phyloP scores from a whole-genome alignment of 176 grass and related monocot species.

The Hordeum marinum region DNA sequence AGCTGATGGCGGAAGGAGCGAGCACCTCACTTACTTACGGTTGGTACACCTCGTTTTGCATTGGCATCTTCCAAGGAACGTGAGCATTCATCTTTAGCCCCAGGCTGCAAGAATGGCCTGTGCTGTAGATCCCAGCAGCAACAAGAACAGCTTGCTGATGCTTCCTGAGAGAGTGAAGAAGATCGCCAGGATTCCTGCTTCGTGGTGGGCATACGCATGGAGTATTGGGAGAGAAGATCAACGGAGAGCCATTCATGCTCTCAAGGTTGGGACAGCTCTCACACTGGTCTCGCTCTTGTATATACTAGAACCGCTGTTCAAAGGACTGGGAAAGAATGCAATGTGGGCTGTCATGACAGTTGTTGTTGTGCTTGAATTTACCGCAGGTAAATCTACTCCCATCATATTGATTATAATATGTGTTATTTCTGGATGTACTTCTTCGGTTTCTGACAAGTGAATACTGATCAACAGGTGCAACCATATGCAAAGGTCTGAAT shows the following conservation, averaged over 20 bases:
- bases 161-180: conserved; percentile 35
- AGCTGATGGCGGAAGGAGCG: neutral
- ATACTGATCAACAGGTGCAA: conserved; percentile 49
- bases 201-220: conserved; percentile 41
- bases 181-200: conserved; percentile 32
- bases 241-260: conserved; percentile 66
- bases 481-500: conserved; percentile 93
- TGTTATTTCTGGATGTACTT: neutral
- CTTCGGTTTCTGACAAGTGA: neutral
- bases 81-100: neutral
- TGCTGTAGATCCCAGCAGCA: conserved; percentile 11
- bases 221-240: conserved; percentile 68
- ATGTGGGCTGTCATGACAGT: conserved; percentile 99
- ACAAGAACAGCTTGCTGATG: conserved; percentile 17
- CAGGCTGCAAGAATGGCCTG: conserved; percentile 35
- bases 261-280: conserved; percentile 72
- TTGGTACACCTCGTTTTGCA: neutral
- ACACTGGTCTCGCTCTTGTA: conserved; percentile 80
- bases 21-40: conserved; percentile 7
- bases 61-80: conserved; percentile 10
- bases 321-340: conserved; percentile 71
- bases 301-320: conserved; percentile 73
- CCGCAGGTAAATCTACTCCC: conserved; percentile 53
- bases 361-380: conserved; percentile 93
- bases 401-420: neutral